These are phyloP conservation scores for Eucalyptus sp. DNA, from an alignment of 345 rosid genomes.

Conservation along the genomic window DNA sequence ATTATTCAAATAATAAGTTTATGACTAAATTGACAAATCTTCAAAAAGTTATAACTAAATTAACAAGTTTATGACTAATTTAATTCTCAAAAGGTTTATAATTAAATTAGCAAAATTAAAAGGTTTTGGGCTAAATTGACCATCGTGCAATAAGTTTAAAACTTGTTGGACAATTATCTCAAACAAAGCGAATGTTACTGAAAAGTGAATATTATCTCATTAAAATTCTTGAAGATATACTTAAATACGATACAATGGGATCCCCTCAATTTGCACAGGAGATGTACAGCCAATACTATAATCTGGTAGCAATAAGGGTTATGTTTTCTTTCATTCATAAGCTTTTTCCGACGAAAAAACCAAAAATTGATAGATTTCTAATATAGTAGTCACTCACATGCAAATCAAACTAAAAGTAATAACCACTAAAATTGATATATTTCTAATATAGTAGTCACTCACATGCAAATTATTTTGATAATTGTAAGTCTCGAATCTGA, in stretches of 20 bases:
- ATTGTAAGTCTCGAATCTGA: neutral
- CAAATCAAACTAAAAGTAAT: neutral
- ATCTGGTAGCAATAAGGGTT: too few relatives aligned
- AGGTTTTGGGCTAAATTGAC: rapidly evolving
- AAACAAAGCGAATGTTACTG: neutral
- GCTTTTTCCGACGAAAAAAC: neutral
- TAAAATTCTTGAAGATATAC: neutral
- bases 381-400: neutral
- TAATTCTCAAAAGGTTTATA: rapidly evolving
- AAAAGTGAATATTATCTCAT: too few relatives aligned
- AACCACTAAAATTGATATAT: neutral
- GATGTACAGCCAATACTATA: too few relatives aligned
- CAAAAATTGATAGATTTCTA: neutral
- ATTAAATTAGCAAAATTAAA: too few relatives aligned
- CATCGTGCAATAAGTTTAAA: too few relatives aligned
- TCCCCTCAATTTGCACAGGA: neutral
- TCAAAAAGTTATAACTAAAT: too few relatives aligned
- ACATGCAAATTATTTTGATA: neutral
- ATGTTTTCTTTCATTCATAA: neutral
- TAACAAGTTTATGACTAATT: too few relatives aligned
- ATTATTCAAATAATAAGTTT: too few relatives aligned
- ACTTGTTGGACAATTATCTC: too few relatives aligned
- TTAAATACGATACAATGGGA: neutral
- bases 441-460: neutral
- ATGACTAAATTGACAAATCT: too few relatives aligned